phyloP scores from a whole-genome alignment of 2,329 filamentous ascomycete genomes.

The Diaporthe humulicola region DNA sequence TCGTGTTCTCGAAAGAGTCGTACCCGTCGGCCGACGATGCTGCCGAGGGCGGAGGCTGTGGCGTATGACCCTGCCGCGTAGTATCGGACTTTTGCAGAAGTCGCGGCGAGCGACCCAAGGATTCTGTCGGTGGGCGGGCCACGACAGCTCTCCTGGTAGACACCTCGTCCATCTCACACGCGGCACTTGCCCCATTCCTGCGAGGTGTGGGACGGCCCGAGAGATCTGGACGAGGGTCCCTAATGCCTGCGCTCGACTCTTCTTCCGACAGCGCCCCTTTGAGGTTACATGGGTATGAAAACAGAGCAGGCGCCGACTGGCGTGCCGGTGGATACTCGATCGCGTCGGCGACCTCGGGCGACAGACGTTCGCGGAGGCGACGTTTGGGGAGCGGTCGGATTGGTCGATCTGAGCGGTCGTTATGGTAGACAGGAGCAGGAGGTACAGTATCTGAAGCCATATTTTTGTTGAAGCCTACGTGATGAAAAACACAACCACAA shows the following conservation, averaged over 20 bases:
- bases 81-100: slow-evolving; percentile 60
- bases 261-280: slow-evolving; percentile 53
- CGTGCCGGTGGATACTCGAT: slow-evolving; percentile 86
- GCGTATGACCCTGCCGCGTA: slow-evolving; percentile 56
- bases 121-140: slow-evolving; percentile 62
- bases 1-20: slow-evolving; percentile 97
- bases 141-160: slow-evolving; percentile 56
- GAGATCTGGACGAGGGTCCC: slow-evolving; percentile 48
- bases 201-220: slow-evolving; percentile 55
- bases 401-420: slow-evolving; percentile 78
- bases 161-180: slow-evolving; percentile 73
- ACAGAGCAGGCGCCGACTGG: slow-evolving; percentile 79
- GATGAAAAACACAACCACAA: slow-evolving; percentile 41
- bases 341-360: slow-evolving; percentile 84
- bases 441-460: slow-evolving; percentile 84
- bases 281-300: slow-evolving; percentile 77
- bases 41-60: slow-evolving; percentile 75
- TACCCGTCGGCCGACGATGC: slow-evolving; percentile 86
- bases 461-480: slow-evolving; percentile 60
- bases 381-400: slow-evolving; percentile 94
- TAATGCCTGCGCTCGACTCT: slow-evolving; percentile 54
- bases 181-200: slow-evolving; percentile 67
- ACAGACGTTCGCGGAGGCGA: slow-evolving; percentile 87
- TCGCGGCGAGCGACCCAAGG: slow-evolving; percentile 57
- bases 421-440: slow-evolving; percentile 68